A percentile compares a stretch with the other conserved stretches of the same genome.
Evolutionary conservation across 495 filamentous ascomycete species (phyloP).

Genomic region (Aspergillus saccharolyticus): DNA sequence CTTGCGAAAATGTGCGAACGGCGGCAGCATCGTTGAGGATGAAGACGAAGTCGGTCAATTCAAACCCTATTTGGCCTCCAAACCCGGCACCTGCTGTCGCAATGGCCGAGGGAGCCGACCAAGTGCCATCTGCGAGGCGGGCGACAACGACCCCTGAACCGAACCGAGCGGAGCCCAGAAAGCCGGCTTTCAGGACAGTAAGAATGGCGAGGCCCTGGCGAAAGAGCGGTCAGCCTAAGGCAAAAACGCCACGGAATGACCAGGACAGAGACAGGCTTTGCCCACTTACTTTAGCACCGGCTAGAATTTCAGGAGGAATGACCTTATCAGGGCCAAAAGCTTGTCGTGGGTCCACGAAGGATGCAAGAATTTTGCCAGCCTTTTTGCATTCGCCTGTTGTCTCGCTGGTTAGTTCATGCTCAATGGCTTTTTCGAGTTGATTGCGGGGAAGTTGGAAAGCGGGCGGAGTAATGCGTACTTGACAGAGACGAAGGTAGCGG

Average conservation of each 20-base stretch:
- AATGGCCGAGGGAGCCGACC: constrained; percentile 93
- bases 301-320: constrained; percentile 86
- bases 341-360: constrained; percentile 91
- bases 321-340: constrained; percentile 95
- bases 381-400: constrained; percentile 78
- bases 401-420: constrained; percentile 25
- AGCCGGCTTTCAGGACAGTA: constrained; percentile 93
- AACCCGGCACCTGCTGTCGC: constrained; percentile 87
- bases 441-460: constrained; percentile 36
- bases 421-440: constrained; percentile 9
- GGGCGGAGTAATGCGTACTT: constrained; percentile 42
- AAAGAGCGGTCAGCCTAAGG: constrained; percentile 10
- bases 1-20: constrained; percentile 91
- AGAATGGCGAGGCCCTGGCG: constrained; percentile 85
- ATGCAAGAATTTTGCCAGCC: constrained; percentile 85
- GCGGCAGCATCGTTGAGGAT: constrained; percentile 91
- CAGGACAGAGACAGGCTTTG: background rate
- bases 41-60: constrained; percentile 98
- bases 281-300: constrained; percentile 75
- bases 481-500: constrained; percentile 61
- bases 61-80: constrained; percentile 95
- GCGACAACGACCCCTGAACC: constrained; percentile 93
- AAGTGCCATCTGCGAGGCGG: constrained; percentile 81
- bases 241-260: background rate
- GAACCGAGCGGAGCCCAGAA: constrained; percentile 87